A percentile compares a stretch with the other conserved stretches of the same genome.
These are phyloP conservation scores for Podaxis sp. DNA, from an alignment of 768 basidiomycete genomes.

Conservation along the genomic window DNA sequence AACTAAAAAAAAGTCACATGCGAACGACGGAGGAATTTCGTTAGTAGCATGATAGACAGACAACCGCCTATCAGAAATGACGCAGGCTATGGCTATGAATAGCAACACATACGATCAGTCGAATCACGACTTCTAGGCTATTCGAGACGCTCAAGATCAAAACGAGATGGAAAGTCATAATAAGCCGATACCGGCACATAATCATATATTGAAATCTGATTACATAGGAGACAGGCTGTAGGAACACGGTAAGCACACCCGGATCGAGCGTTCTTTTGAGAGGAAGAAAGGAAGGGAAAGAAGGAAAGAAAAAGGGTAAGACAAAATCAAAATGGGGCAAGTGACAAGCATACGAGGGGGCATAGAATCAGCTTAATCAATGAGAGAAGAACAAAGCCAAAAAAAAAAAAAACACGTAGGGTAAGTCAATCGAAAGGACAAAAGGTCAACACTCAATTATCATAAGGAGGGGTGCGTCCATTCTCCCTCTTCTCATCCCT, in stretches of 20 bases:
- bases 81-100: background rate
- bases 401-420: background rate
- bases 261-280: slow-evolving; percentile 1
- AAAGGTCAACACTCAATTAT: slow-evolving; percentile 35
- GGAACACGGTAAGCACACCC: background rate
- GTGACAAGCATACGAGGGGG: background rate
- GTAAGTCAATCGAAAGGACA: background rate
- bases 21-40: background rate
- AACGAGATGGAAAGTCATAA: background rate
- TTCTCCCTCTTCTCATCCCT: slow-evolving; percentile 41
- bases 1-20: too few relatives aligned
- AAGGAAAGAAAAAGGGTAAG: background rate
- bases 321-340: background rate
- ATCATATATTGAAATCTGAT: slow-evolving; percentile 12
- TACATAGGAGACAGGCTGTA: slow-evolving; percentile 12
- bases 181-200: slow-evolving; percentile 10
- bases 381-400: background rate
- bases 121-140: background rate
- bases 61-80: background rate
- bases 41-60: background rate
- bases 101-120: background rate
- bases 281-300: background rate
- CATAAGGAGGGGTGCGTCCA: slow-evolving; percentile 60
- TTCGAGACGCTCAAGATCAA: background rate
- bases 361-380: background rate